A percentile compares a stretch with the other conserved stretches of the same genome.
Evolutionary conservation across 2,329 filamentous ascomycete genomes (phyloP).

Genomic region (Diaporthe australafricana): DNA sequence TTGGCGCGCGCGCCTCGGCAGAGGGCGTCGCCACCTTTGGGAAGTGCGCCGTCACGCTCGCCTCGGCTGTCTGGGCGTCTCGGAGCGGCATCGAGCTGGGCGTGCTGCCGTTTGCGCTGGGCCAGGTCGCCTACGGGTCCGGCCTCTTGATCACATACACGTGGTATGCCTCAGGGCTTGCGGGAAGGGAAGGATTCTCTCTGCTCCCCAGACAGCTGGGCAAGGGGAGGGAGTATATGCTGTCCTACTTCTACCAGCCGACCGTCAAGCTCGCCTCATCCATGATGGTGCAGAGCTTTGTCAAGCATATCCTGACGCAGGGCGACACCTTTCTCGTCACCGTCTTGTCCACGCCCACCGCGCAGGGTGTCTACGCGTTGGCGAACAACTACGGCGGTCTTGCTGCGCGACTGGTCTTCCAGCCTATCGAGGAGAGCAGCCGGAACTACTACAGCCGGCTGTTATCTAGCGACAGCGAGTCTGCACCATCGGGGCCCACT

Average conservation of each 20-base stretch:
- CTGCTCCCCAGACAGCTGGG: constrained; percentile 63
- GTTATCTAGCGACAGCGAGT: constrained; percentile 59
- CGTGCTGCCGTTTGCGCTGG: constrained; percentile 88
- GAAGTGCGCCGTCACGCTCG: constrained; percentile 82
- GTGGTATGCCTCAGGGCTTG: constrained; percentile 67
- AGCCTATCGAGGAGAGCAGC: constrained; percentile 94
- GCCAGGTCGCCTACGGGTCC: constrained; percentile 82
- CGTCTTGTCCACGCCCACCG: constrained; percentile 77
- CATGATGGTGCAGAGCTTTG: constrained; percentile 85
- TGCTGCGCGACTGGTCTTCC: constrained; percentile 88
- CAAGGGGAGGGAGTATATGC: constrained; percentile 55
- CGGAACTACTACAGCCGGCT: constrained; percentile 90
- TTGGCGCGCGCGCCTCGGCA: constrained; percentile 82
- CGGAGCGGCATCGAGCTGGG: constrained; percentile 68
- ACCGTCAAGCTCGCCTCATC: constrained; percentile 81
- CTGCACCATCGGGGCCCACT: constrained; percentile 41
- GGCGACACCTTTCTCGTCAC: constrained; percentile 92
- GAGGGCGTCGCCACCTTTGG: constrained; percentile 85
- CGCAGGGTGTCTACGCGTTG: constrained; percentile 92
- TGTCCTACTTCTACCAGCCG: constrained; percentile 74
- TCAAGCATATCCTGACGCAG: constrained; percentile 95
- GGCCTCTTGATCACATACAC: constrained; percentile 78
- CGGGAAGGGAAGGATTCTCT: constrained; percentile 73
- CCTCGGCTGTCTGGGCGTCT: constrained; percentile 73
- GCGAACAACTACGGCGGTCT: constrained; percentile 96